Evolutionary conservation across 2,329 filamentous ascomycete species (phyloP).

Genomic region (Alternaria sp.): DNA sequence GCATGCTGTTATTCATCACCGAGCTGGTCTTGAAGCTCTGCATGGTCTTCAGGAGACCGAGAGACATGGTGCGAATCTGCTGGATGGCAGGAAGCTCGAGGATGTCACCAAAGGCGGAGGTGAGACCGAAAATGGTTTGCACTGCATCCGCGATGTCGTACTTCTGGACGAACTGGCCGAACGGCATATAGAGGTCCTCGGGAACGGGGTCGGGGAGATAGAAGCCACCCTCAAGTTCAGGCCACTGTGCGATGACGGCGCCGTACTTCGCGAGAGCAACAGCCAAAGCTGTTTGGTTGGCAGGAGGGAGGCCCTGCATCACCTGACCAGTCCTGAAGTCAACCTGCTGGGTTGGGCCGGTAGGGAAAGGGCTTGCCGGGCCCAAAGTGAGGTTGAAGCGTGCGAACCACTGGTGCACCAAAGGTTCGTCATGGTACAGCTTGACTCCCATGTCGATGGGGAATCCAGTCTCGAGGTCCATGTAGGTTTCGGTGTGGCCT

Average conservation of each 20-base stretch:
- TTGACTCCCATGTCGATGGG: conserved; percentile 47
- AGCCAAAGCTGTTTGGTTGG: conserved; percentile 9
- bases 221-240: conserved; percentile 46
- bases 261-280: conserved; percentile 31
- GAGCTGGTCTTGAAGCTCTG: conserved; percentile 15
- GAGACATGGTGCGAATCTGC: conserved; percentile 6
- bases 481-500: conserved; percentile 58
- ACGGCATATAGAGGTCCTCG: conserved; percentile 57
- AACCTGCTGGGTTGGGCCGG: conserved; percentile 12
- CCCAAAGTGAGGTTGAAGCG: conserved; percentile 13
- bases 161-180: conserved; percentile 57
- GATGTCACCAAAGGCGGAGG: conserved; percentile 45
- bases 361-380: not conserved
- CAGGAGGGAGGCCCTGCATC: conserved; percentile 7
- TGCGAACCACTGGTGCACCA: conserved; percentile 35
- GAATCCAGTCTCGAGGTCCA: conserved; percentile 39
- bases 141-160: conserved; percentile 54
- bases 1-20: conserved; percentile 32
- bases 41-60: conserved; percentile 10
- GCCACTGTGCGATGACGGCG: conserved; percentile 26
- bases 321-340: conserved; percentile 40
- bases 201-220: conserved; percentile 55
- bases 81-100: conserved; percentile 50
- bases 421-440: conserved; percentile 48
- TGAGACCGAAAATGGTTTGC: conserved; percentile 38